Base-by-base conservation (phyloP, 108 stramenopile genomes). In the Skeletonema tropicum region DNA sequence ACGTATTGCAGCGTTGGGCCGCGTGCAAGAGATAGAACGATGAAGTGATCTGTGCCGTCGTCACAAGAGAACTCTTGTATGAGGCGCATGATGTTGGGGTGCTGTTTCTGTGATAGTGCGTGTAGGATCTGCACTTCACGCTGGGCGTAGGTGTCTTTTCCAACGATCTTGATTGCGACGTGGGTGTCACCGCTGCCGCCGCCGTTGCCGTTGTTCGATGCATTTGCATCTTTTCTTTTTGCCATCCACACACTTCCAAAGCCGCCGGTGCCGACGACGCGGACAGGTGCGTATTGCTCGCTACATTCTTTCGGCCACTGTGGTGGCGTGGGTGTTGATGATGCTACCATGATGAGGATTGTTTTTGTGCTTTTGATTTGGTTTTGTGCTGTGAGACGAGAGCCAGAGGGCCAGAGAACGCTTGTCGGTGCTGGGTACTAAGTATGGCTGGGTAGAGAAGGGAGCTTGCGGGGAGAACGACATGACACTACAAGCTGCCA, bases 191-290 rank as follows among this genome's bases (percentile, higher is more conserved):
- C 9, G 45, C 9, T 60, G 70, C 63, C 55, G 73, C 10, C 79
- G 13, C 14, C 46, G 70, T 4, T 4, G 33, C 7, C 77, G 3
- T 4, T 45, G 42, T 5, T 45, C 3, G 42, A 4, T 45, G 42
- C 42, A n/a, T 15, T 45, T 45, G 42, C 14, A n/a, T 45, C 15
- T 45, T 15, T 14, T 45, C 15, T 66, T 17, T 74, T 74, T 5
- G 90, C 86, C 94, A 95, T 90, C 87, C 90, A 95, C 7, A 95
- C 94, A 60, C 88, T 75, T 3, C 89, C 94, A 66, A 88, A 94
- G 6, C 87, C 86, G 15, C 91, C 91, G 19, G 65, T 83, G n/a
- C 93, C 94, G 26, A 95, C 55, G 0, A 91, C 83, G 63, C 89
- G 83, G 11, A 91, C 74, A 26, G 90, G 87, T 33, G 88, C 71